Evolutionary conservation across 2,329 filamentous ascomycete species (phyloP).

Genomic region (Phoma sp.): DNA sequence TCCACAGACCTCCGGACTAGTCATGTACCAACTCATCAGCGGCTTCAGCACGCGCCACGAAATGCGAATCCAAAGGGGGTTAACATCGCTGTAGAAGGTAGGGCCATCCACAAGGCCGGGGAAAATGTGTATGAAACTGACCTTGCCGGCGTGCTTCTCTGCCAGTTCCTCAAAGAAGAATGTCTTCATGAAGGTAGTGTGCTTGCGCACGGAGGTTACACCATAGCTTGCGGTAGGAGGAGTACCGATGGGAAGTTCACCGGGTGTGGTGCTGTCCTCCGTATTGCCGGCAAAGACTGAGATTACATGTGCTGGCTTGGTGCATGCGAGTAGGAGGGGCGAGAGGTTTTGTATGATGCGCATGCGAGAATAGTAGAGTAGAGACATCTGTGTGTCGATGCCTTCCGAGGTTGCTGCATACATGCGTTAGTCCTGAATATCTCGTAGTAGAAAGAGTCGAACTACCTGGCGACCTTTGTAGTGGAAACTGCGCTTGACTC

Average conservation of each 20-base stretch:
- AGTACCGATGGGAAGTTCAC: slow-evolving; percentile 38
- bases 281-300: slow-evolving; percentile 44
- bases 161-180: slow-evolving; percentile 39
- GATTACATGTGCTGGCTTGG: slow-evolving; percentile 33
- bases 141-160: slow-evolving; percentile 27
- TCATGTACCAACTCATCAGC: slow-evolving; percentile 31
- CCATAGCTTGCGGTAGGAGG: slow-evolving; percentile 30
- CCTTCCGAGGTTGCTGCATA: slow-evolving; percentile 46
- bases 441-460: slow-evolving; percentile 49
- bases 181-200: slow-evolving; percentile 43
- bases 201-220: slow-evolving; percentile 33
- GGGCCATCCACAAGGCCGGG: slow-evolving; percentile 45
- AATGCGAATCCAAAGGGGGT: slow-evolving; percentile 40
- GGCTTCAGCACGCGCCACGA: slow-evolving; percentile 35
- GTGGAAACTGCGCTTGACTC: slow-evolving; percentile 35
- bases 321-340: slow-evolving; percentile 39
- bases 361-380: slow-evolving; percentile 47
- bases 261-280: slow-evolving; percentile 34
- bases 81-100: slow-evolving; percentile 29
- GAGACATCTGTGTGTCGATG: slow-evolving; percentile 41
- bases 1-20: slow-evolving; percentile 36
- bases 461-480: slow-evolving; percentile 56
- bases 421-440: slow-evolving; percentile 45
- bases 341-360: slow-evolving; percentile 49
- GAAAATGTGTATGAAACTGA: slow-evolving; percentile 40